These are phyloP conservation scores for Domatiomyces catenatus DNA, from an alignment of 2,329 filamentous ascomycete species.

Conservation along the genomic window DNA sequence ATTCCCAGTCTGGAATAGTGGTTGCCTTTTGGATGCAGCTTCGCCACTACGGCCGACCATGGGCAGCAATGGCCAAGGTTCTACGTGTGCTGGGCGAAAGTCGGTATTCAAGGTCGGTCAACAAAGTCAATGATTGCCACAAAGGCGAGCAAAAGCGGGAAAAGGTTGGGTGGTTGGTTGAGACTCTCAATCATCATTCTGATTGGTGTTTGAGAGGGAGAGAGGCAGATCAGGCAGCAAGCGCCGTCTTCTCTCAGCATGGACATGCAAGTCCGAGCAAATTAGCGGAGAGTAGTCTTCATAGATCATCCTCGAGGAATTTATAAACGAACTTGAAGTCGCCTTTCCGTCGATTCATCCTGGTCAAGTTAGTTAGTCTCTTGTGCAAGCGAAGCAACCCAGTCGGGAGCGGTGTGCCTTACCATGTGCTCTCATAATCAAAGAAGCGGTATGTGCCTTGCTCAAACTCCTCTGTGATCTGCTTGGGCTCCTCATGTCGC, in stretches of 20 bases:
- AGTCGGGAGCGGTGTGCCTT: conserved; percentile 25
- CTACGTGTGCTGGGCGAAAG: background rate
- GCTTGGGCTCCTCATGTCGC: conserved; percentile 93
- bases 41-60: background rate
- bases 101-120: background rate
- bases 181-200: background rate
- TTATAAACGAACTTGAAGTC: conserved; percentile 98
- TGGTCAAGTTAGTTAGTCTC: conserved; percentile 25
- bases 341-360: conserved; percentile 97
- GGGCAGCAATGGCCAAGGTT: background rate
- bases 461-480: conserved; percentile 95
- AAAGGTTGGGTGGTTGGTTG: background rate
- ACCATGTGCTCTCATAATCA: conserved; percentile 99
- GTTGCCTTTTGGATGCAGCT: background rate
- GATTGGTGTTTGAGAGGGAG: background rate
- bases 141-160: background rate
- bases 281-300: conserved; percentile 16
- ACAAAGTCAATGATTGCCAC: background rate
- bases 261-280: background rate
- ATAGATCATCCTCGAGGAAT: conserved; percentile 88
- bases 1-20: background rate
- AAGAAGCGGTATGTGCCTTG: conserved; percentile 99
- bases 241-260: background rate
- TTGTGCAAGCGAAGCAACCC: conserved; percentile 11
- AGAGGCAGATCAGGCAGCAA: background rate